Evolutionary conservation across 2,329 filamentous ascomycete genomes (phyloP).

Genomic region (Rosellinia necatrix): DNA sequence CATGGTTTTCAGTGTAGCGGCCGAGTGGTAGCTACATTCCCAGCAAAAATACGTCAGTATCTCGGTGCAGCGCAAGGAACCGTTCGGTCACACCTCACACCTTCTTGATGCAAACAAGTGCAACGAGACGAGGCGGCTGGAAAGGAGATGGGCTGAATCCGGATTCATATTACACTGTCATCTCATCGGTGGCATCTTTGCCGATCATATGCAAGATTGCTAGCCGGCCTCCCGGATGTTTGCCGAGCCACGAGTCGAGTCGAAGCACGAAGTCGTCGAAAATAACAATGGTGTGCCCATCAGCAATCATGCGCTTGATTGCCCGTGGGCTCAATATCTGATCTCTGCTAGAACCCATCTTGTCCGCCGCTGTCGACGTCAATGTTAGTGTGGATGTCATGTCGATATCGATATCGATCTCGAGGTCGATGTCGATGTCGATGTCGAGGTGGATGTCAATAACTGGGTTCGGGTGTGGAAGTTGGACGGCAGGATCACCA

Average conservation of each 20-base stretch:
- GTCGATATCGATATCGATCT: neutral
- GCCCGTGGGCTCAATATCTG: constrained; percentile 49
- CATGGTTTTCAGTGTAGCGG: constrained; percentile 59
- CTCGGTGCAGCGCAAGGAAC: neutral
- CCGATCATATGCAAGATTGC: constrained; percentile 67
- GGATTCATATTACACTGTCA: constrained; percentile 55
- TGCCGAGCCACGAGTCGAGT: constrained; percentile 62
- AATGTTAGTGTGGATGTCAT: no score
- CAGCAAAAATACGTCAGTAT: neutral
- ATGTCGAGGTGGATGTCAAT: neutral
- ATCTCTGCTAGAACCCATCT: constrained; percentile 41
- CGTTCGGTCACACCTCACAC: constrained; percentile 12
- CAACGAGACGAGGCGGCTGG: neutral
- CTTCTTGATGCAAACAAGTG: neutral
- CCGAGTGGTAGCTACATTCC: constrained; percentile 59
- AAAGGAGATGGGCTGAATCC: neutral
- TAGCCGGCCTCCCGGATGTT: constrained; percentile 62
- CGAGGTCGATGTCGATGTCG: no score
- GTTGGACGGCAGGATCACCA: neutral
- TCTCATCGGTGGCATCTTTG: constrained; percentile 62
- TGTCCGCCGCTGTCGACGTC: neutral
- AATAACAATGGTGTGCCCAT: constrained; percentile 61
- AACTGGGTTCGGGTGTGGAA: neutral
- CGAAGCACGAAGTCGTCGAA: constrained; percentile 58
- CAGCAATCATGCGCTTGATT: constrained; percentile 57